A percentile compares a stretch with the other conserved stretches of the same genome.
These are phyloP conservation scores for Pseudocercospora musae DNA, from an alignment of 2,329 filamentous ascomycete species.

Conservation along the genomic window DNA sequence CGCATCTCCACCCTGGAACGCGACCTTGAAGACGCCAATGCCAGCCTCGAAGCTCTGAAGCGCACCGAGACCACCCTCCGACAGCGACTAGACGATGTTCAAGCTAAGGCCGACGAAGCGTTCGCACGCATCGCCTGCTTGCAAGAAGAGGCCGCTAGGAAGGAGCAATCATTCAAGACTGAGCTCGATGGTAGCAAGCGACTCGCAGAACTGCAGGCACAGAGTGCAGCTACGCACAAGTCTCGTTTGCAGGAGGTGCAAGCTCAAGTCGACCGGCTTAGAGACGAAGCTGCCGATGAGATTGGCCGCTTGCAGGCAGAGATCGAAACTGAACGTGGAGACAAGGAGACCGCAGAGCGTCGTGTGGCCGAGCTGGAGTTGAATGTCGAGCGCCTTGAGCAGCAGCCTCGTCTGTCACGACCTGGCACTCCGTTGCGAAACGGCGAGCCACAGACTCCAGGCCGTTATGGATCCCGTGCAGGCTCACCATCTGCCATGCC, in stretches of 20 bases:
- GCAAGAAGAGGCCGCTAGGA: constrained; percentile 74
- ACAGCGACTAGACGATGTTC: constrained; percentile 75
- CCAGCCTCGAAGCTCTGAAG: constrained; percentile 71
- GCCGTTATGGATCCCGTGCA: constrained; percentile 41
- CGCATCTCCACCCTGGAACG: constrained; percentile 85
- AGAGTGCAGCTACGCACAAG: constrained; percentile 69
- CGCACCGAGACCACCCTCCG: constrained; percentile 78
- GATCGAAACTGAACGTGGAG: constrained; percentile 52
- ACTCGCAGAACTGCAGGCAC: constrained; percentile 76
- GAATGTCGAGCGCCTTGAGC: constrained; percentile 55
- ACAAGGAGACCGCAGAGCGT: constrained; percentile 60
- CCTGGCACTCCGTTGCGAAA: constrained; percentile 54
- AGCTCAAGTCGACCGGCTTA: constrained; percentile 58
- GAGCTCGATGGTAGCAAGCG: constrained; percentile 79
- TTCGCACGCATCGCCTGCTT: constrained; percentile 79
- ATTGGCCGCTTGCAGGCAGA: constrained; percentile 50
- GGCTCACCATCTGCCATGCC: constrained; percentile 46
- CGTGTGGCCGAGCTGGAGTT: constrained; percentile 64
- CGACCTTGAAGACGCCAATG: constrained; percentile 78
- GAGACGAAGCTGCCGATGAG: constrained; percentile 63
- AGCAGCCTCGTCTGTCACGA: constrained; percentile 29
- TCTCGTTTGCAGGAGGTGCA: constrained; percentile 69
- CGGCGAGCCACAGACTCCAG: constrained; percentile 30
- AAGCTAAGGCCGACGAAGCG: constrained; percentile 81
- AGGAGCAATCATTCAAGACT: constrained; percentile 81